Conservation (phyloP, 495 filamentous ascomycete genomes). For the Penicillium cinerascens region DNA sequence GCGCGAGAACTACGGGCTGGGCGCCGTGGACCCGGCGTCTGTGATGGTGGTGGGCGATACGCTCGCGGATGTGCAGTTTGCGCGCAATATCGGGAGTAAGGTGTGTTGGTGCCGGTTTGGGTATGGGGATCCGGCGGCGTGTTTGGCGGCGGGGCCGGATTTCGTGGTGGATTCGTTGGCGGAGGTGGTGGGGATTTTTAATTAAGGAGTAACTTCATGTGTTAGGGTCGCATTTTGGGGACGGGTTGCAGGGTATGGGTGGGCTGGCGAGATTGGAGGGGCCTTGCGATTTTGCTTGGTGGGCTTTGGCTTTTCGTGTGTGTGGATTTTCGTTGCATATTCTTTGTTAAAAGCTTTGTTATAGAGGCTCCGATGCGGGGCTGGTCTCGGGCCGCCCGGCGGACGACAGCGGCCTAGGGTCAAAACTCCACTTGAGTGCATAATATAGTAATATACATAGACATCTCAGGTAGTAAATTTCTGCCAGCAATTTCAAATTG, state of each 20-base stretch:
- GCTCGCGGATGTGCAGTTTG: slow-evolving; percentile 21
- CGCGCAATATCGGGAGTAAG: slow-evolving; percentile 16
- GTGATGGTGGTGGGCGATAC: slow-evolving; percentile 27
- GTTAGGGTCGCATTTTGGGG: background rate
- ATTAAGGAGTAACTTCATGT: background rate
- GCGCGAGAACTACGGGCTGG: background rate
- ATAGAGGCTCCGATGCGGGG: slow-evolving; percentile 1
- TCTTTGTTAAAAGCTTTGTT: slow-evolving; percentile 1
- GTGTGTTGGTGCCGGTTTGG: slow-evolving; percentile 26
- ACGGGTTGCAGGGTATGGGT: background rate
- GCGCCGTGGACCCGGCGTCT: background rate
- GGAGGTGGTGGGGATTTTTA: slow-evolving; percentile 12
- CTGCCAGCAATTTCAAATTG: no score
- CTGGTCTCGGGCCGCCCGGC: background rate
- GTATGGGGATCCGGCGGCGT: slow-evolving; percentile 14
- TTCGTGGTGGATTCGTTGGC: slow-evolving; percentile 15
- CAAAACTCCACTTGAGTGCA: no score
- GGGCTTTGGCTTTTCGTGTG: background rate
- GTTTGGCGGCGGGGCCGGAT: slow-evolving; percentile 12
- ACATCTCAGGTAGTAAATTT: background rate
- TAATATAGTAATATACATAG: no score
- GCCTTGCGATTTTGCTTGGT: background rate
- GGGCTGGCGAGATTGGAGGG: no score
- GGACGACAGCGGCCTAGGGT: no score
- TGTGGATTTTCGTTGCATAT: background rate